phyloP scores from a whole-genome alignment of 352 stramenopile species.

The Aphanomyces astaci region DNA sequence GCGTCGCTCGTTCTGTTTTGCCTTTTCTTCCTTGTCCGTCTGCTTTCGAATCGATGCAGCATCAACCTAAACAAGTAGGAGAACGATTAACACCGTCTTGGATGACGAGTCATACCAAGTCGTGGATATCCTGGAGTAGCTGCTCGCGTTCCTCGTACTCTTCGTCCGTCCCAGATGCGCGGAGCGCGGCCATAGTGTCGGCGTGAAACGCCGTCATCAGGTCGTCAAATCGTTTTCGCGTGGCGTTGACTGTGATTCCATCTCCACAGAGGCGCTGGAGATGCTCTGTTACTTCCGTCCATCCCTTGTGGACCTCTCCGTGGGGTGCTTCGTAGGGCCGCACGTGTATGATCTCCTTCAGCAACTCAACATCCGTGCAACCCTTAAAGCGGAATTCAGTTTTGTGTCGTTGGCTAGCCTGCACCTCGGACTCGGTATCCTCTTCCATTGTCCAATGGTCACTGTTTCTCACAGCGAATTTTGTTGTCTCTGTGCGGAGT shows the following conservation, averaged over 20 bases:
- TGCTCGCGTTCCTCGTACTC: constrained; percentile 2
- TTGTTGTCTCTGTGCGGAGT: too few species aligned
- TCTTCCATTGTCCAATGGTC: not conserved
- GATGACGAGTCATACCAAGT: too few species aligned
- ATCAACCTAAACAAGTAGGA: not conserved
- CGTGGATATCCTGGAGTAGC: not conserved
- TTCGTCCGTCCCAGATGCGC: constrained; percentile 6
- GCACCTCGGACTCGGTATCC: too few species aligned
- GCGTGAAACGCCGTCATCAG: not conserved
- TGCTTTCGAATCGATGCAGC: not conserved
- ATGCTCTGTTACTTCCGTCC: not conserved
- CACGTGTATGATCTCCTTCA: not conserved
- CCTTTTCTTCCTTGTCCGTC: not conserved
- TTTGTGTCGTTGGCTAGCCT: not conserved
- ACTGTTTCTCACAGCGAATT: not conserved
- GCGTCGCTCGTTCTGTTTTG: not conserved
- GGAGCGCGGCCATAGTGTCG: not conserved
- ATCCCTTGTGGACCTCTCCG: not conserved
- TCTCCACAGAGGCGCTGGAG: not conserved
- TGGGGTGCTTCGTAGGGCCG: not conserved
- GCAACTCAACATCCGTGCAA: not conserved
- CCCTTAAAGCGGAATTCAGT: not conserved
- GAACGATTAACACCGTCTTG: too few species aligned
- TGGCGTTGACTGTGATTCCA: not conserved
- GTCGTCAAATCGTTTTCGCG: not conserved